Base-by-base conservation (phyloP, 331 rosid species). In the Malus hybrid region DNA sequence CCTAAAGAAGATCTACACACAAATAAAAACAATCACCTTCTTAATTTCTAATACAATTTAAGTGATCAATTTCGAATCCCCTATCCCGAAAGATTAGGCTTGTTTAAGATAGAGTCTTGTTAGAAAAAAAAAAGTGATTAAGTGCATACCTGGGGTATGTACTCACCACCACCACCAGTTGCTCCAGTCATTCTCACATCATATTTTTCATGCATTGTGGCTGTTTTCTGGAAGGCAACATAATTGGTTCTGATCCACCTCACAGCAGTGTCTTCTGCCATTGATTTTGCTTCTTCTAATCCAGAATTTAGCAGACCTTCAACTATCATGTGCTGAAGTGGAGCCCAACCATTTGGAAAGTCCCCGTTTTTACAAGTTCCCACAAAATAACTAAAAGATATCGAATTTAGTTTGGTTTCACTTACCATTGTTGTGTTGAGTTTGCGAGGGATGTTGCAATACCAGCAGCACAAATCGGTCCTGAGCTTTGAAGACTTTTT, bases 291-390 rank as follows among this genome's bases (percentile, higher is more conserved):
- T 86, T 92, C 97, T 79, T 85, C 65, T 77, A 75, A 79, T 53
- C 89, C 92, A 19, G 96, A 92, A 72, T 85, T 90, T 67, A 81
- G 66, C 57, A 95, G 81, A 24, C 96, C 99, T 87, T 95, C 99
- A 60, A 89, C 93, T 19, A 95, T 81, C 97, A 95, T 92, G 86
- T 92, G 99, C 62, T 95, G 96, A n/a, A 95, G 73, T 4, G 93
- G 97, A 56, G 99, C 92, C 97, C 99, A 95, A 63, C 99, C 97
- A 75, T 95, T 95, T 39, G 99, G 99, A 72, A 84, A 92, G 87
- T 95, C 97, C 99, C 99, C 85, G 77, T 76, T 74, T 50, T 42
- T 13, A 29, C 74, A 79, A 53, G 72, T 71, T 63, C 46, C 24
- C 24, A 24, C 24, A 24, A 24, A 24, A 24, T 24, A 24, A 24